Base-by-base conservation (phyloP, 495 filamentous ascomycete genomes). In the Daldinia loculata region DNA sequence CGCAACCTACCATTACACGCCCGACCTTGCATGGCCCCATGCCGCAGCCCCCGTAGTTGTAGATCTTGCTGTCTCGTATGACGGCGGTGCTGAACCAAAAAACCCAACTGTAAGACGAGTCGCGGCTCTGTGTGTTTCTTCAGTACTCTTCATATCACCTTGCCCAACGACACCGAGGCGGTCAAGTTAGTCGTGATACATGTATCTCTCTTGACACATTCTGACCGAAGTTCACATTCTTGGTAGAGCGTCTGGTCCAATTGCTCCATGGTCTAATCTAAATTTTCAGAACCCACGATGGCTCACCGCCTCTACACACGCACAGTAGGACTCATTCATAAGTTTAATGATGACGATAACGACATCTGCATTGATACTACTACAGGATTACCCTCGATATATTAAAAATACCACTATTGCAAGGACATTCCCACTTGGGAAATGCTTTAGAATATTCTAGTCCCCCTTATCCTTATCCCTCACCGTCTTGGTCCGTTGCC, bases 381-480 rank as follows among this genome's bases (percentile, higher is more conserved):
- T 36, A 66, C 51, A 61, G 24, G 50, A 73, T 68, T 69, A 66
- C 48, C 24, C 39, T 60, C 36, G 12, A 45, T 41, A 60, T 19
- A 17, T 60, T 43, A 27, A 56, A 32, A 56, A 56, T 56, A 56
- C 53, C 29, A 36, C 53, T 17, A 36, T 48, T 61, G 58, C 59
- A 39, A 69, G 39, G 52, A 66, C 62, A 69, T 69, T 74, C 71
- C 71, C 56, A 64, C 55, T 71, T 63, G 19, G 61, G 71, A 74
- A 74, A 70, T 63, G 71, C 63, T 70, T 74, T 70, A 71, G 71
- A 70, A 74, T 66, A 61, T 73, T 73, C 70, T 73, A 73, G 70
- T 73, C 38, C 53, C 45, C 26, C 41, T 53, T n/a, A n/a, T n/a
- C n/a, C n/a, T n/a, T n/a, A 22, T 63, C 58, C 51, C 17, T 69